phyloP scores from a whole-genome alignment of 2,329 filamentous ascomycete genomes.

The Botrytis elliptica region DNA sequence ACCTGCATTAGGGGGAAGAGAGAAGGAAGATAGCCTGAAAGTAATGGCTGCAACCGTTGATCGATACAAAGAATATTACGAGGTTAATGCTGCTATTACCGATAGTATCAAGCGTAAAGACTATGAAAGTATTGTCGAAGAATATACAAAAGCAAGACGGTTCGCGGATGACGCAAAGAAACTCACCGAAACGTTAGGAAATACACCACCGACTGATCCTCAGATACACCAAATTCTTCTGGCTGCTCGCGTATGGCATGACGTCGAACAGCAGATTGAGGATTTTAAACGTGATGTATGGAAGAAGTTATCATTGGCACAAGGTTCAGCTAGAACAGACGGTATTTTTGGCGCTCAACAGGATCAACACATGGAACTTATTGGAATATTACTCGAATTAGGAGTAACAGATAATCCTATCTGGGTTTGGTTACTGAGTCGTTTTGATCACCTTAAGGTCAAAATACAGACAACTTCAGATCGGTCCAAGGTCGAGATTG shows the following conservation, averaged over 20 bases:
- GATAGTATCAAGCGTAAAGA: constrained; percentile 90
- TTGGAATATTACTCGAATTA: constrained; percentile 83
- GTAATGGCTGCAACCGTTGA: constrained; percentile 73
- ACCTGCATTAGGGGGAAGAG: constrained; percentile 83
- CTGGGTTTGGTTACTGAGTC: constrained; percentile 90
- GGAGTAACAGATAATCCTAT: constrained; percentile 96
- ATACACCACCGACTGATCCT: constrained; percentile 65
- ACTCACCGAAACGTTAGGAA: constrained; percentile 58
- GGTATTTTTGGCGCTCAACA: constrained; percentile 48
- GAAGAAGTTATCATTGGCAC: constrained; percentile 71
- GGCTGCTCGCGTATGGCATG: constrained; percentile 91
- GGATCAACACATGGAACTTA: constrained; percentile 87
- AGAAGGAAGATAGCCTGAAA: constrained; percentile 86
- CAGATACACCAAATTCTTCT: constrained; percentile 85
- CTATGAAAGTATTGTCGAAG: constrained; percentile 82
- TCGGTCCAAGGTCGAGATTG: constrained; percentile 86
- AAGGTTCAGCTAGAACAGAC: constrained; percentile 46
- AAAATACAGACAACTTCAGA: constrained; percentile 81
- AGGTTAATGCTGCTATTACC: constrained; percentile 72
- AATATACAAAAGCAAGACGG: constrained; percentile 78
- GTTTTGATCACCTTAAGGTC: constrained; percentile 83
- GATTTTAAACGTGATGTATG: constrained; percentile 86
- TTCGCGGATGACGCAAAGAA: constrained; percentile 76
- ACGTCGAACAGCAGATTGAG: constrained; percentile 84
- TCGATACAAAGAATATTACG: constrained; percentile 77